phyloP scores from a whole-genome alignment of 2,329 filamentous ascomycete species.

The Fusarium proliferatum region DNA sequence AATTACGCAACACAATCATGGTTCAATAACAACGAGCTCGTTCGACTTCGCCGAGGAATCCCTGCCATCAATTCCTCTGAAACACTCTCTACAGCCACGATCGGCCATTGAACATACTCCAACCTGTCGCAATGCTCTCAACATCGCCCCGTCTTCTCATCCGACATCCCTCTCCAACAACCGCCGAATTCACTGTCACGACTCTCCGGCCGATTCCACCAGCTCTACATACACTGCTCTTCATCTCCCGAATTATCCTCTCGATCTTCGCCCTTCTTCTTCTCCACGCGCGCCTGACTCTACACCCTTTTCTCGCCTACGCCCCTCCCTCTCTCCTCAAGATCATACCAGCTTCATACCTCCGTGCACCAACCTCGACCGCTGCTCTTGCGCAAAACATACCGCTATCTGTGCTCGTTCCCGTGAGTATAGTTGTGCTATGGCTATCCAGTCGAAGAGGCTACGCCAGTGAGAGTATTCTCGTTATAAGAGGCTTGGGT shows the following conservation, averaged over 20 bases:
- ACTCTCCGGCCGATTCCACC: conserved; percentile 72
- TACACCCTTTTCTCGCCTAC: conserved; percentile 46
- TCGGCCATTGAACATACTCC: not conserved
- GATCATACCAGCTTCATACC: conserved; percentile 29
- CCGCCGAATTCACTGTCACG: conserved; percentile 91
- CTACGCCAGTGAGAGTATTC: conserved; percentile 80
- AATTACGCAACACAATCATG: not conserved
- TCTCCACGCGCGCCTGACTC: conserved; percentile 61
- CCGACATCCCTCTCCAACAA: conserved; percentile 82
- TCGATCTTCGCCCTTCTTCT: conserved; percentile 58
- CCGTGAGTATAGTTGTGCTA: conserved; percentile 50
- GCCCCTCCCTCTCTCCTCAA: conserved; percentile 19
- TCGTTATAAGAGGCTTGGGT: conserved; percentile 88
- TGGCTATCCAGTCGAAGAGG: conserved; percentile 60
- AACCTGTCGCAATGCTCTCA: conserved; percentile 65
- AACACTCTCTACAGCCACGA: not conserved
- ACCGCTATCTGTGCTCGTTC: conserved; percentile 55
- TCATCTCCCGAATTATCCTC: conserved; percentile 59
- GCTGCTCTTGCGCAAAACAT: conserved; percentile 49
- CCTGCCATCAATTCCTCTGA: not conserved
- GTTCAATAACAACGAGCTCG: not conserved
- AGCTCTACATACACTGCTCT: conserved; percentile 55
- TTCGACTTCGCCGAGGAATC: not conserved
- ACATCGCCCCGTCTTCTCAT: conserved; percentile 69
- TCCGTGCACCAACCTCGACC: conserved; percentile 49